Evolutionary conservation across 371 early-diverging fungal species (phyloP), one percentile per base, ranked within the genome.

Genomic region (Mucor ambiguus): DNA sequence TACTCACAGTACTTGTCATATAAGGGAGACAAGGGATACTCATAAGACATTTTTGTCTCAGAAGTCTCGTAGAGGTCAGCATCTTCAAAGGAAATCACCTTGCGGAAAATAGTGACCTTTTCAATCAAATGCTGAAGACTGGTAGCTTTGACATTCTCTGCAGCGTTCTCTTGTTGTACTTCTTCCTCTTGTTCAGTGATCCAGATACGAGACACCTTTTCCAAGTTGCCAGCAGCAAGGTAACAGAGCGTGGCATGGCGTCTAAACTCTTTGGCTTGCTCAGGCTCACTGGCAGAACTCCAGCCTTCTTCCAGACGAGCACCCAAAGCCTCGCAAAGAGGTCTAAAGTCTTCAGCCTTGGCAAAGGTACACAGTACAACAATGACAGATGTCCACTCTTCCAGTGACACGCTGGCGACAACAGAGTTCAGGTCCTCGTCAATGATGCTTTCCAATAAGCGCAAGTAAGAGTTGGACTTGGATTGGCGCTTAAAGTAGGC

Each of bases 281-380:
- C 75, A 14, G 85, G 67, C 2, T 82, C 82, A 16, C 3, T 52
- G 26, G 38, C 55, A 22, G 60, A 55, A 32, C 48, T 59, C 62
- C 85, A 84, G 24, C 69, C 81, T 29, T 76, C 72, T 71, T 92
- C 90, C 29, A 94, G 69, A 20, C 93, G 84, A 38, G 79, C 75
- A 14, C 93, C 94, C 26, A 95, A 82, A 0, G 73, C 71, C 60
- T 89, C 90, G 63, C 90, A 88, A 28, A 92, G 74, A 24, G 73
- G 69, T 37, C 84, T 84, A 72, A 94, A 90, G 33, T 92, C 89
- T 22, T 89, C 90, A 16, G 87, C 81, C 52, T 86, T 78, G 24
- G 94, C 93, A 78, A 94, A 97, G 0, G 96, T 95, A 79, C 96
- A 97, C 32, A 98, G 81, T 9, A 96, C 80, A 4, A 93, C 95